Conservation (phyloP, 495 filamentous ascomycete species). For the Clavariopsis aquatica region DNA sequence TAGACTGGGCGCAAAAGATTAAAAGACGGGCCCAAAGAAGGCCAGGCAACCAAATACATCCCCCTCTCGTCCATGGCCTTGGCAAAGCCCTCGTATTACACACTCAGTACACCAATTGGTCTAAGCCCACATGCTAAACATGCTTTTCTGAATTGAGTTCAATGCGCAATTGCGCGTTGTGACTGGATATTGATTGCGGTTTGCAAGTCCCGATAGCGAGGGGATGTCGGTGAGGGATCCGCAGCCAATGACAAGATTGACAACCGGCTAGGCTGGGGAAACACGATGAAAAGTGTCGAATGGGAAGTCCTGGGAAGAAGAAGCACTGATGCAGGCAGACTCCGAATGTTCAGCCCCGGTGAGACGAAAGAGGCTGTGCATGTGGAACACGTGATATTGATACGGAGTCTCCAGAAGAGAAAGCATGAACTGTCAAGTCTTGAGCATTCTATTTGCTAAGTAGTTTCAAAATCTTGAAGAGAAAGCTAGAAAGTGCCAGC, state of each 20-base stretch:
- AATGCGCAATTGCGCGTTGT: background rate
- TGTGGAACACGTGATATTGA: background rate
- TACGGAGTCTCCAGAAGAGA: background rate
- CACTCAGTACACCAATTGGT: background rate
- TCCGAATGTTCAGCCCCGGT: background rate
- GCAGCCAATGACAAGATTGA: background rate
- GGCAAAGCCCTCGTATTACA: background rate
- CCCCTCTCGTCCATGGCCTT: background rate
- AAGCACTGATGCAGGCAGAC: constrained; percentile 2
- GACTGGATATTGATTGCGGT: background rate
- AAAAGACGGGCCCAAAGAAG: background rate
- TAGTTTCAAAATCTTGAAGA: no score
- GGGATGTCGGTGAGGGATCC: background rate
- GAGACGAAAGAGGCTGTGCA: constrained; percentile 6
- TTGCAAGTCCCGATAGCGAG: background rate
- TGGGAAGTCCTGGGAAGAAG: background rate
- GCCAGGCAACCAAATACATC: background rate
- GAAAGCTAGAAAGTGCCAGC: no score
- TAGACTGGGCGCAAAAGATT: background rate
- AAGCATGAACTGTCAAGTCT: no score
- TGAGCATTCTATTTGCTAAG: no score
- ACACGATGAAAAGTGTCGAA: background rate
- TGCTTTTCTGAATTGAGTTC: background rate
- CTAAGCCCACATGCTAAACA: background rate
- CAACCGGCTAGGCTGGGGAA: background rate